A percentile compares a stretch with the other conserved stretches of the same genome.
Conservation (phyloP, 1,139 yeast genomes). For the Geotrichum bryndzae region DNA sequence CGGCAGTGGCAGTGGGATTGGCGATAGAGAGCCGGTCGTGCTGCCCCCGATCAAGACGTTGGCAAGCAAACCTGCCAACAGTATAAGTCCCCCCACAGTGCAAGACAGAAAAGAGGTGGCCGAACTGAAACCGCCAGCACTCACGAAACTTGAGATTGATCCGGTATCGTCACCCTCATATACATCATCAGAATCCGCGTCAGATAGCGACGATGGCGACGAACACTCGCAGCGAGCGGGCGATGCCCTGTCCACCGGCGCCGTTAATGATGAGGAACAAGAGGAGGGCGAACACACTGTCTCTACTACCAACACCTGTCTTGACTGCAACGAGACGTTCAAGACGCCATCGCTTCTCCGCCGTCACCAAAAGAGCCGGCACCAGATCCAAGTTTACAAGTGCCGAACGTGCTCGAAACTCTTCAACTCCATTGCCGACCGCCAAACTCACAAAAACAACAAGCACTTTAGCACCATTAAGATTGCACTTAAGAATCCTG, state of each 20-base stretch:
- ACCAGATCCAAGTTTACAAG: constrained; percentile 24
- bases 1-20: background rate
- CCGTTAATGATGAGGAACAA: background rate
- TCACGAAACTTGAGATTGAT: background rate
- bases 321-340: constrained; percentile 24
- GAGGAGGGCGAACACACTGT: background rate
- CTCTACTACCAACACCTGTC: constrained; percentile 16
- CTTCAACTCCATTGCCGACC: constrained; percentile 28
- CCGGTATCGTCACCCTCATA: constrained; percentile 1
- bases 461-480: constrained; percentile 26
- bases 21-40: background rate
- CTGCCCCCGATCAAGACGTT: background rate
- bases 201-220: background rate
- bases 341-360: constrained; percentile 23
- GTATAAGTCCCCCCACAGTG: background rate
- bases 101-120: background rate
- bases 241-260: background rate
- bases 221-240: background rate
- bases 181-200: constrained; percentile 1
- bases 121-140: background rate
- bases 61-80: background rate
- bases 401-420: constrained; percentile 30
- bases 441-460: constrained; percentile 31
- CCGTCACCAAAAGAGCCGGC: constrained; percentile 25
- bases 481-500: constrained; percentile 20